Percentiles rank a stretch among this genome's conserved stretches.
These are phyloP conservation scores for Lenwebbia sp. DNA, from an alignment of 345 rosid species.

Conservation along the genomic window DNA sequence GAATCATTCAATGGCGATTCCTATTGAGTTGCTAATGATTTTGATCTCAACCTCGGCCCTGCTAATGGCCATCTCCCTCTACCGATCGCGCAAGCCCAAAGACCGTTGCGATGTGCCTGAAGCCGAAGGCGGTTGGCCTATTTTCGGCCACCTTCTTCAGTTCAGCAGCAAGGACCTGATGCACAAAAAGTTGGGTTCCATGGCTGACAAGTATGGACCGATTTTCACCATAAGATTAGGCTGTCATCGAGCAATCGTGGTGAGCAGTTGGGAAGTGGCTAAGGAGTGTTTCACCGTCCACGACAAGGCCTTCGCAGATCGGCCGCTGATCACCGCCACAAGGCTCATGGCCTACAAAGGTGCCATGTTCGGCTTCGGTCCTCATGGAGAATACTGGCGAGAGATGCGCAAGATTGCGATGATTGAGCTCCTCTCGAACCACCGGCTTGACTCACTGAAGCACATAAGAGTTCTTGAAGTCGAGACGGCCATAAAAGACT, in stretches of 20 bases:
- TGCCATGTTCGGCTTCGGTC: slow-evolving; percentile 32
- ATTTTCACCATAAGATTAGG: slow-evolving; percentile 18
- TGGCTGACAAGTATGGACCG: slow-evolving; percentile 28
- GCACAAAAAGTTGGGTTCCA: slow-evolving; percentile 7
- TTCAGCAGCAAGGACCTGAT: slow-evolving; percentile 3
- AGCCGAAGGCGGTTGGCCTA: slow-evolving; percentile 22
- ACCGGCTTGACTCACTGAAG: slow-evolving; percentile 14
- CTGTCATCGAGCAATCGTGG: slow-evolving; percentile 7
- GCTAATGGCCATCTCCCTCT: neutral
- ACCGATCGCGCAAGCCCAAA: neutral
- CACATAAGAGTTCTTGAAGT: slow-evolving; percentile 15
- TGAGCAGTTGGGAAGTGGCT: slow-evolving; percentile 16
- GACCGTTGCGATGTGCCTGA: slow-evolving; percentile 4
- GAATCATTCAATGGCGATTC: neutral
- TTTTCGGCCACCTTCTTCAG: slow-evolving; percentile 30
- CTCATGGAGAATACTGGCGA: slow-evolving; percentile 26
- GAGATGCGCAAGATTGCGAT: slow-evolving; percentile 21
- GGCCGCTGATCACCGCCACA: slow-evolving; percentile 11
- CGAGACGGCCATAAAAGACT: neutral
- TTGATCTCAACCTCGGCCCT: neutral
- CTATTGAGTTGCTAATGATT: neutral
- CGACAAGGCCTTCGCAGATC: slow-evolving; percentile 13
- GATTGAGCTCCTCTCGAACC: slow-evolving; percentile 18
- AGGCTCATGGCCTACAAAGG: slow-evolving; percentile 15
- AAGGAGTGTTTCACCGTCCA: slow-evolving; percentile 19